Conservation (phyloP, 2,329 filamentous ascomycete species). For the Aspergillus sojae region DNA sequence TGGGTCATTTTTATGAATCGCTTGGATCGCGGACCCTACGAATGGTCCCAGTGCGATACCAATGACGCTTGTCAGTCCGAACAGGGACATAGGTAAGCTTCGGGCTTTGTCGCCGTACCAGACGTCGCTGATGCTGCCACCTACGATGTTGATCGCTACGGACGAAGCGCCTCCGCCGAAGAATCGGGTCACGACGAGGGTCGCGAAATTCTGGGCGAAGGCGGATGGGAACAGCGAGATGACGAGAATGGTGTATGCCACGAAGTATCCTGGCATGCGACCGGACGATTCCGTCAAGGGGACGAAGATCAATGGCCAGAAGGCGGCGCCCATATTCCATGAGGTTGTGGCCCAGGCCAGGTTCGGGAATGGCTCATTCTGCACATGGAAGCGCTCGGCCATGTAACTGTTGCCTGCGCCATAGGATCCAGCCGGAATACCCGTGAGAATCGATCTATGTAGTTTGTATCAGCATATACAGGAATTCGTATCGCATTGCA, state of each 20-base stretch:
- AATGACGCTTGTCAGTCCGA: constrained; percentile 47
- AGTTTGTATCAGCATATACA: neutral
- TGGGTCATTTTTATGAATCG: constrained; percentile 34
- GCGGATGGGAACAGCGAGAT: constrained; percentile 47
- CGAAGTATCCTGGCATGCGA: constrained; percentile 48
- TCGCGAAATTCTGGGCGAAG: constrained; percentile 49
- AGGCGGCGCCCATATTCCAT: constrained; percentile 42
- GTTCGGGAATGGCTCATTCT: constrained; percentile 38
- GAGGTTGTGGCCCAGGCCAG: constrained; percentile 37
- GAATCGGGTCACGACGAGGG: constrained; percentile 47
- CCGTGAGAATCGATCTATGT: constrained; percentile 43
- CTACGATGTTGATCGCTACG: constrained; percentile 46
- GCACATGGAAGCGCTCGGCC: constrained; percentile 34
- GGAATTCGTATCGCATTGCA: neutral
- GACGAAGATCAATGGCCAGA: constrained; percentile 41
- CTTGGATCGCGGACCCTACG: constrained; percentile 43
- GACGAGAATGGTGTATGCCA: constrained; percentile 45
- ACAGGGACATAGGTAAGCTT: constrained; percentile 48
- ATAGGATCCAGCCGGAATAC: constrained; percentile 46
- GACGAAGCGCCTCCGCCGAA: constrained; percentile 49
- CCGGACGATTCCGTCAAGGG: constrained; percentile 46
- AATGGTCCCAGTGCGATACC: constrained; percentile 50
- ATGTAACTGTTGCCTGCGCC: constrained; percentile 37
- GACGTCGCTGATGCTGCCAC: constrained; percentile 38
- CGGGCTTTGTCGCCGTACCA: constrained; percentile 42